These are phyloP conservation scores for Didymellaceae sp. DNA, from an alignment of 2,329 filamentous ascomycete genomes.

Conservation along the genomic window DNA sequence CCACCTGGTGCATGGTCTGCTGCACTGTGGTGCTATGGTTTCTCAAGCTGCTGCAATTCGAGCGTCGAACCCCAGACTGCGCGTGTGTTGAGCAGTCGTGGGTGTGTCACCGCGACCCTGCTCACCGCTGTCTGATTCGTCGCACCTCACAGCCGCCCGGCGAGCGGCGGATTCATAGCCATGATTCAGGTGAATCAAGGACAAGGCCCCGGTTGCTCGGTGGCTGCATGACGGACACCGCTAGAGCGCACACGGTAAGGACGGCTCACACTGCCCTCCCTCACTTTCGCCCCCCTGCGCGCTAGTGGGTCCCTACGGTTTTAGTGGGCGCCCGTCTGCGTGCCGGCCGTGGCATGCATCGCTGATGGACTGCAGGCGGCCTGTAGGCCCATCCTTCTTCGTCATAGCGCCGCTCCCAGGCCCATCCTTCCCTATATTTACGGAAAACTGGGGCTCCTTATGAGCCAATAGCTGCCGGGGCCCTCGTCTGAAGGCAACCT, in stretches of 20 bases:
- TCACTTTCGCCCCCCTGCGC: constrained; percentile 36
- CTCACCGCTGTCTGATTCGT: constrained; percentile 30
- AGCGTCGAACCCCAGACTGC: constrained; percentile 34
- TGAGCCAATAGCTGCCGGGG: constrained; percentile 37
- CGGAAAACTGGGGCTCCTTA: constrained; percentile 38
- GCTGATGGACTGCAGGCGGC: constrained; percentile 37
- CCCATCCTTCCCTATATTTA: constrained; percentile 49
- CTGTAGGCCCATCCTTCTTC: constrained; percentile 45
- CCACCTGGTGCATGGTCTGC: constrained; percentile 14
- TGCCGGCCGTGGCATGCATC: constrained; percentile 37
- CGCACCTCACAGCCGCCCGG: constrained; percentile 31
- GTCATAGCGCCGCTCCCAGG: constrained; percentile 46
- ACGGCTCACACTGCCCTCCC: constrained; percentile 28
- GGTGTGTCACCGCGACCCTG: constrained; percentile 33
- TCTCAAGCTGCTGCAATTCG: constrained; percentile 39
- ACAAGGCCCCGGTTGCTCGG: constrained; percentile 28
- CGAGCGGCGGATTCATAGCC: constrained; percentile 28
- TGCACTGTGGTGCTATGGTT: constrained; percentile 23
- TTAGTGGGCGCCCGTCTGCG: constrained; percentile 33
- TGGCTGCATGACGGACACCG: constrained; percentile 28
- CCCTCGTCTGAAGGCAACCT: constrained; percentile 27
- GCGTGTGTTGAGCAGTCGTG: constrained; percentile 24
- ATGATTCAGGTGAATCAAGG: constrained; percentile 36
- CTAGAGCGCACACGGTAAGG: constrained; percentile 25
- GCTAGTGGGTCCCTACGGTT: constrained; percentile 32